Conservation (phyloP, 225 moss, liverwort and hornwort species). For the Pseudoscleropodium purum region DNA sequence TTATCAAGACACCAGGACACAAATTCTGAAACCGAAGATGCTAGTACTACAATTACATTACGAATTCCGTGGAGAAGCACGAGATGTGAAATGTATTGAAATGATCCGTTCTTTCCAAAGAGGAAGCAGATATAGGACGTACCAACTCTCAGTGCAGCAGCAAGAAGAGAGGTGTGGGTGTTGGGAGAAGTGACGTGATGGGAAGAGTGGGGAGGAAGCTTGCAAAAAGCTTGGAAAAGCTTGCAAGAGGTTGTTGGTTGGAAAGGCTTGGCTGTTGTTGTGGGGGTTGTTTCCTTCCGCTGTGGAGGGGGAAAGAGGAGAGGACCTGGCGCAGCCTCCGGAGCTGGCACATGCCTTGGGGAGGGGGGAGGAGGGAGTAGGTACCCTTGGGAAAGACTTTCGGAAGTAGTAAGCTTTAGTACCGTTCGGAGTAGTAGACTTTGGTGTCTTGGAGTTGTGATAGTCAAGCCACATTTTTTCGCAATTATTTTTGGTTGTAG, state of each 20-base stretch:
- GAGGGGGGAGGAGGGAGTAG: background rate
- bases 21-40: background rate
- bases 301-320: background rate
- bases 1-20: background rate
- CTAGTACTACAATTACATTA: background rate
- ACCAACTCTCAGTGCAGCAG: background rate
- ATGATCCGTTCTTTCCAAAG: background rate
- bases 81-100: background rate
- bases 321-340: background rate
- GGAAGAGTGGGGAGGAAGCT: background rate
- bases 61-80: background rate
- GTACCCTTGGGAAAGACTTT: background rate
- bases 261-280: background rate
- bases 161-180: background rate
- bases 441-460: background rate
- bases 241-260: too few species aligned
- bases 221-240: background rate
- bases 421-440: background rate
- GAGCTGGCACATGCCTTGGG: background rate
- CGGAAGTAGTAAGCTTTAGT: background rate
- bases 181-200: background rate
- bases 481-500: too few species aligned
- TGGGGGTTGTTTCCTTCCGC: background rate
- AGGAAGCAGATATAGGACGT: background rate
- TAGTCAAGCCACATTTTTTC: background rate